Evolutionary conservation across 306 rosid genomes (phyloP), one percentile per base, ranked within the genome.

Genomic region (Quercus variabilis): DNA sequence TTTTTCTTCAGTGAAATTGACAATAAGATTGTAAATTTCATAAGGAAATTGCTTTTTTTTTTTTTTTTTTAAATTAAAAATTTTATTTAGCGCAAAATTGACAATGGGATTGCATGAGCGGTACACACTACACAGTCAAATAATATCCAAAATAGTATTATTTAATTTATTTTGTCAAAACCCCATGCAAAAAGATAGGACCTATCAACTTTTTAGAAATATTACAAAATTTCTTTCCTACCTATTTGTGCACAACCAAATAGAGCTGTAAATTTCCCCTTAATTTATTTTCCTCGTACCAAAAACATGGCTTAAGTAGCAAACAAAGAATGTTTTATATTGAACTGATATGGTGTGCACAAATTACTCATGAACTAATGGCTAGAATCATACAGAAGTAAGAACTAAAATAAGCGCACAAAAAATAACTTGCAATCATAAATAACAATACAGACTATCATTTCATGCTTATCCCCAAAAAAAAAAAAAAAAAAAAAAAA

Each of bases 391-490:
- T 38, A 43, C 31, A 20, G 33, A 20, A 70, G 56, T 26, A 49
- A 33, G 72, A 25, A 21, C 58, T 13, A 71, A 15, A 21, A 17
- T 18, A 18, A 71, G 25, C 2, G 20, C 33, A 41, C 74, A 41
- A 69, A 41, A 69, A 10, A 41, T 2, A 49, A 25, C 54, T 71
- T 55, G 8, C 21, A 73, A 26, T 58, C 73, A 68, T 69, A 52
- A 25, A 56, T 78, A 73, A 82, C 52, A 72, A 82, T 83, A 86
- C 91, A 91, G 58, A 70, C 63, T 75, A 80, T 73, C 62, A 84
- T 69, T 67, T 63, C 73, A 86, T 73, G 62, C 64, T 77, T 72
- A 73, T 71, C 75, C 84, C 30, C 62, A 70, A n/a, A 58, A 5
- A 33, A 33, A 33, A 33, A 23, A 23, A 23, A 3, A 78, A 18